Percentiles rank a stretch among this genome's conserved stretches.
Evolutionary conservation across 2,329 filamentous ascomycete genomes (phyloP).

Genomic region (Phoma sp.): DNA sequence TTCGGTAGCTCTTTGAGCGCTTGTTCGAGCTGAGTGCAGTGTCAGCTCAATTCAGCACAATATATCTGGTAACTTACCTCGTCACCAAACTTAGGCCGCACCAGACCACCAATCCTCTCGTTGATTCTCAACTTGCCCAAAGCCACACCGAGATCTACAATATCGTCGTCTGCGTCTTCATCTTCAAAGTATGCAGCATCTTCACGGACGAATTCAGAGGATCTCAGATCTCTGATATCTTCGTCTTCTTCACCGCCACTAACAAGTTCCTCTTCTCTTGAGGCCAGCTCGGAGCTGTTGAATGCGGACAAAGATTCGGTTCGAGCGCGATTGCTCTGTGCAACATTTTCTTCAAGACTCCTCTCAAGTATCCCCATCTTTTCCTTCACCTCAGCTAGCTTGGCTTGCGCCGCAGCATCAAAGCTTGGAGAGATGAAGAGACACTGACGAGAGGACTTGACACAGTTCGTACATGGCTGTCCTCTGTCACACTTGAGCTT

Average conservation of each 20-base stretch:
- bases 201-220: constrained; percentile 65
- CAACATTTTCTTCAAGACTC: constrained; percentile 71
- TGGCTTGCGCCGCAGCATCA: constrained; percentile 72
- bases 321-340: constrained; percentile 47
- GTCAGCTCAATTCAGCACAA: neutral
- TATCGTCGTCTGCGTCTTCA: constrained; percentile 69
- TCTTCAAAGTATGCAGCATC: constrained; percentile 72
- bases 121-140: constrained; percentile 75
- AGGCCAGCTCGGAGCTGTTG: neutral
- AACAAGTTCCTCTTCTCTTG: constrained; percentile 54
- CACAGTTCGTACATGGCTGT: constrained; percentile 73
- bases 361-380: constrained; percentile 75
- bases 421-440: constrained; percentile 70
- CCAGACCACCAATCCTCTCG: constrained; percentile 74
- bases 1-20: constrained; percentile 38
- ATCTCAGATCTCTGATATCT: constrained; percentile 65
- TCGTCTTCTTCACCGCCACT: constrained; percentile 62
- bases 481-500: constrained; percentile 81
- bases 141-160: constrained; percentile 74
- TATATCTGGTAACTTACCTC: constrained; percentile 58
- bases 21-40: constrained; percentile 34
- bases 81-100: constrained; percentile 71
- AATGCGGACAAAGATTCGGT: neutral
- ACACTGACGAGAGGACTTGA: constrained; percentile 58
- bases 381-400: constrained; percentile 78